These are phyloP conservation scores for Scheffersomyces stambukii DNA, from an alignment of 1,139 yeast genomes.

Conservation along the genomic window DNA sequence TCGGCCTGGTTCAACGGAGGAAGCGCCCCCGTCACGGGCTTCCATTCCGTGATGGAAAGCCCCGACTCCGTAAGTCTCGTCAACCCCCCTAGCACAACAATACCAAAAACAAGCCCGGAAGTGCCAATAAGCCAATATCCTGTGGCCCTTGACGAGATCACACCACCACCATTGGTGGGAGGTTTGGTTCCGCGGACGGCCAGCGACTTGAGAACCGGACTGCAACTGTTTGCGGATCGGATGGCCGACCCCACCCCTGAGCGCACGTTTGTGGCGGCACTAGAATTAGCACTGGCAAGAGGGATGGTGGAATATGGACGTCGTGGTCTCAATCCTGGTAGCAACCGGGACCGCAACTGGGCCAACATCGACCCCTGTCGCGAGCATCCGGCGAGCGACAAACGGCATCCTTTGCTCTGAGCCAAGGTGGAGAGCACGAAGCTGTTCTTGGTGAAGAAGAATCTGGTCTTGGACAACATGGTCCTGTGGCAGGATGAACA, in stretches of 20 bases:
- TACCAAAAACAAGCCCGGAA: constrained; percentile 87
- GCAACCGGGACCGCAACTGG: not conserved
- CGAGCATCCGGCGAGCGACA: constrained; percentile 4
- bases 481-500: constrained; percentile 3
- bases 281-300: not conserved
- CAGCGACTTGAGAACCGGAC: too few relatives aligned
- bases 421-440: constrained; percentile 29
- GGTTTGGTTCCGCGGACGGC: too few relatives aligned
- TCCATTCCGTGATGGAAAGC: constrained; percentile 96
- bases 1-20: constrained; percentile 80
- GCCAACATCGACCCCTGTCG: not conserved
- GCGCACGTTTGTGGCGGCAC: too few relatives aligned
- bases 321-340: not conserved
- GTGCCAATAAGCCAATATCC: constrained; percentile 93
- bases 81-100: constrained; percentile 93
- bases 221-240: too few relatives aligned
- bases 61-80: constrained; percentile 96
- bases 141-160: constrained; percentile 46
- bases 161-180: constrained; percentile 14
- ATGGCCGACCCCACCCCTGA: too few relatives aligned
- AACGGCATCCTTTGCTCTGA: constrained; percentile 16
- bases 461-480: constrained; percentile 36
- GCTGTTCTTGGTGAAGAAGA: constrained; percentile 42
- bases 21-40: constrained; percentile 90
- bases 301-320: constrained; percentile 2